Conservation (phyloP, 164 flowering plant genomes). For the Saururus chinensis region DNA sequence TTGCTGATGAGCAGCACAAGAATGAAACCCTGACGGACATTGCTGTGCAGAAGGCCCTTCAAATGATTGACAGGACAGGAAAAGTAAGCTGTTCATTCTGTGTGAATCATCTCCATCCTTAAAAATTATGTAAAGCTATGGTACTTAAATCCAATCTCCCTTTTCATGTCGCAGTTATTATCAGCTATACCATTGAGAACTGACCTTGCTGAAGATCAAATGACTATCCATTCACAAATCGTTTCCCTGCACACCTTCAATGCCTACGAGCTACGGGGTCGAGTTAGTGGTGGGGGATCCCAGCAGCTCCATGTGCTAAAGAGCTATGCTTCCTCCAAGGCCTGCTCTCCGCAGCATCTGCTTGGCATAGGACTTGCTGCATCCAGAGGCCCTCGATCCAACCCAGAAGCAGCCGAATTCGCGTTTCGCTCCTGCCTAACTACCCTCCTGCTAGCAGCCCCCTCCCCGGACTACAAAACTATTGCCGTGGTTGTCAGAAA, state of each 20-base stretch:
- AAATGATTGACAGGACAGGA: constrained; percentile 64
- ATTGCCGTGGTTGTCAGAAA: constrained; percentile 20
- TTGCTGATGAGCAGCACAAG: constrained; percentile 53
- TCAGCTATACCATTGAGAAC: constrained; percentile 17
- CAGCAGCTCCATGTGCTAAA: constrained; percentile 45
- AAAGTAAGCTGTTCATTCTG: constrained; percentile 47
- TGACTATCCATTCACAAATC: constrained; percentile 35
- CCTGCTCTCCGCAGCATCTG: constrained; percentile 19
- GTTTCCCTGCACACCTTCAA: constrained; percentile 52
- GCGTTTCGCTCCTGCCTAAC: constrained; percentile 21
- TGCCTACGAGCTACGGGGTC: constrained; percentile 51
- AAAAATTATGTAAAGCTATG: neutral
- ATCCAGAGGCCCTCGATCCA: constrained; percentile 13
- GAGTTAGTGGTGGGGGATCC: constrained; percentile 32
- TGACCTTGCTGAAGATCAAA: constrained; percentile 18
- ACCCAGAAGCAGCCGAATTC: constrained; percentile 17
- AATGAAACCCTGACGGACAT: constrained; percentile 29
- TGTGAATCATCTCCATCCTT: neutral
- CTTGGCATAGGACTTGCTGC: constrained; percentile 22
- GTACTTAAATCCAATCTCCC: neutral
- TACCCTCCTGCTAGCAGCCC: constrained; percentile 15
- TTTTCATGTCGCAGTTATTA: constrained; percentile 35
- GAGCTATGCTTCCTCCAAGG: constrained; percentile 19
- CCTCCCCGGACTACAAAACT: constrained; percentile 19
- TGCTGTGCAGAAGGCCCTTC: constrained; percentile 54